Evolutionary conservation across 805 yeast genomes (phyloP), one percentile per base, ranked within the genome.

Genomic region (Allodekkera sacchari): DNA sequence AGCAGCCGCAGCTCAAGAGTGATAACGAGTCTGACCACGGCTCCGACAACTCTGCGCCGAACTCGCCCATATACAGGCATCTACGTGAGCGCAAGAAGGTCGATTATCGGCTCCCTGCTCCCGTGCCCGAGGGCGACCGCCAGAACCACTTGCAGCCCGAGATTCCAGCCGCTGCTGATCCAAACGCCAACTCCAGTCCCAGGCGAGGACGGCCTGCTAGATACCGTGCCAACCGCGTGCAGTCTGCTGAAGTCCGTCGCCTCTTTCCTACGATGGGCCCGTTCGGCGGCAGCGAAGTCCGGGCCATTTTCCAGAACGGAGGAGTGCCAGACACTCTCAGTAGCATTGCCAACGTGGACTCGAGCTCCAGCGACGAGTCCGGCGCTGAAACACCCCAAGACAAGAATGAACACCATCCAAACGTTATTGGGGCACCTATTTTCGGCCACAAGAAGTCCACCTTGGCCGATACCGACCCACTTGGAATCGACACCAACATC

Each of bases 241-340:
- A 58, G 50, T 25, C 42, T 45, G 11, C 56, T 58, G 71, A 68
- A 18, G 52, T 81, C 25, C 69, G 87, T 47, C 69, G 95, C 25
- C 59, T 92, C 23, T 88, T 83, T 48, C 94, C 96, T 6, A 89
- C 96, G 0, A 85, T 87, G 11, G 98, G 98, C 0, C 98, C 98
- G 2, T 89, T 89, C 64, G 98, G 98, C 18, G 98, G 98, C 15
- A 79, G 89, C 38, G 96, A 89, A 51, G 94, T 85, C 1, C 70
- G 77, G 6, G 80, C 96, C n/a, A n/a, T n/a, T n/a, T n/a, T n/a
- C n/a, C n/a, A n/a, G n/a, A n/a, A n/a, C n/a, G n/a, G n/a, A n/a
- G n/a, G n/a, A n/a, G n/a, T n/a, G n/a, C n/a, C n/a, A n/a, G n/a
- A n/a, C n/a, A n/a, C n/a, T n/a, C n/a, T n/a, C n/a, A n/a, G n/a